Base-by-base conservation (phyloP, 2,329 filamentous ascomycete species). In the Sporothrix brunneoviolacea region DNA sequence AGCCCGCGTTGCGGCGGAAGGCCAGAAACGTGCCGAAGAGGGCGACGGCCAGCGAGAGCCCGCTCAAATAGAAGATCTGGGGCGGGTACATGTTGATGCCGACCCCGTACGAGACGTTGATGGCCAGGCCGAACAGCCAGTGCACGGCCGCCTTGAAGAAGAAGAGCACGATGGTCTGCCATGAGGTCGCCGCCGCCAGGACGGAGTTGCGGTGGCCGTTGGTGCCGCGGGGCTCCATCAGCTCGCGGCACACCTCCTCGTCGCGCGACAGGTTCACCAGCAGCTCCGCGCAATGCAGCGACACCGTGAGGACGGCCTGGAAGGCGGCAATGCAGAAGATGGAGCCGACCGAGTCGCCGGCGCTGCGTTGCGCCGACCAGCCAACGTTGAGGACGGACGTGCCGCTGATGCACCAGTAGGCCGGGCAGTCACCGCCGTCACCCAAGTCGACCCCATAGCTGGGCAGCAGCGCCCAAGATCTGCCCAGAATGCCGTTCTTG, bases 51-150 rank as follows among this genome's bases (percentile, higher is more conserved):
- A 63, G 51, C 8, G 56, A 43, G 36, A 61, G 58, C 12, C 33
- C 58, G 9, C 54, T 54, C 39, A 64, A 61, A 46, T 64, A 63
- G 44, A 64, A 61, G 12, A 65, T 60, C 35, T 64, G 60, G 1
- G 61, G 59, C 6, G 59, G 59, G 19, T 62, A 61, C 59, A 64
- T 62, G 54, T 63, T 63, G 36, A 63, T 57, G 19, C 61, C 61
- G 18, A 62, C 52, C 15, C 53, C 55, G 45, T 58, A 64, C 37
- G 59, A 60, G 37, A 60, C 51, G 46, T 59, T 61, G 53, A 63
- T 60, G 19, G 56, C 55, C 8, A 63, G 57, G 45, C 63, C 62
- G 43, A 65, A 63, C 35, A 65, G 51, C 62, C 63, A 64, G 53
- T 65, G 62, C 6, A 63, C 55, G n/a, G 52, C 56, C 10, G 62